Evolutionary conservation across 768 basidiomycete species (phyloP).

Genomic region (Phanerochaete sordida): DNA sequence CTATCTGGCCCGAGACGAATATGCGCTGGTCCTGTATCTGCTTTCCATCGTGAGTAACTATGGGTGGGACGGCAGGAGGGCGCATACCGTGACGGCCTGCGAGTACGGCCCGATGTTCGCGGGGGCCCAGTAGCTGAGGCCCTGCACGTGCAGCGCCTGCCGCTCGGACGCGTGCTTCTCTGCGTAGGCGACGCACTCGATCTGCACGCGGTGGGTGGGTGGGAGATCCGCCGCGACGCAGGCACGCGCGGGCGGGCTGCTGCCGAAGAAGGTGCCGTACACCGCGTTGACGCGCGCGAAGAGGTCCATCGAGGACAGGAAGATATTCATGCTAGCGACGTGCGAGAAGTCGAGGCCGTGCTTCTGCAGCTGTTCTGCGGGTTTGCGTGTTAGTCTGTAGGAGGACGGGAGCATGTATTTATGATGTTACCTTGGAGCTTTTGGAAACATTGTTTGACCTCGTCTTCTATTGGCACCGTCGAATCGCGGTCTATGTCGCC

Average conservation of each 20-base stretch:
- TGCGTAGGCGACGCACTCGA: slow-evolving; percentile 82
- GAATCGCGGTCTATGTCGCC: slow-evolving; percentile 10
- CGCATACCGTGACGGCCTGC: slow-evolving; percentile 78
- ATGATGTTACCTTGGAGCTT: slow-evolving; percentile 67
- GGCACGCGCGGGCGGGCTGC: slow-evolving; percentile 91
- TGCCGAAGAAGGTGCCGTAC: slow-evolving; percentile 82
- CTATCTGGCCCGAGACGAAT: slow-evolving; percentile 96
- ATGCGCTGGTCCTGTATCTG: slow-evolving; percentile 50
- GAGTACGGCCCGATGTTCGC: slow-evolving; percentile 99
- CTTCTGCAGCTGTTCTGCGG: slow-evolving; percentile 49
- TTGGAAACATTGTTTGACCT: slow-evolving; percentile 68
- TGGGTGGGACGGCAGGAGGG: not conserved
- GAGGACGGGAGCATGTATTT: not conserved
- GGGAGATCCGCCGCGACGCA: slow-evolving; percentile 83
- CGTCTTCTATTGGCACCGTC: slow-evolving; percentile 54
- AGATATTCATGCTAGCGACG: slow-evolving; percentile 76
- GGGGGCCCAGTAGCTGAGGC: slow-evolving; percentile 97
- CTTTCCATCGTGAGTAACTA: not conserved
- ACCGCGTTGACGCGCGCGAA: slow-evolving; percentile 76
- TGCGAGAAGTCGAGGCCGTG: slow-evolving; percentile 51
- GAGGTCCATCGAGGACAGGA: slow-evolving; percentile 76
- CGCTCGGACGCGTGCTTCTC: slow-evolving; percentile 41
- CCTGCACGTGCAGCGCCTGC: slow-evolving; percentile 88
- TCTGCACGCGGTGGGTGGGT: slow-evolving; percentile 45
- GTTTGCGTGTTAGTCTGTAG: not conserved